These are phyloP conservation scores for Spizellomyces punctatus DNA, from an alignment of 192 early-diverging fungal genomes.

Conservation along the genomic window DNA sequence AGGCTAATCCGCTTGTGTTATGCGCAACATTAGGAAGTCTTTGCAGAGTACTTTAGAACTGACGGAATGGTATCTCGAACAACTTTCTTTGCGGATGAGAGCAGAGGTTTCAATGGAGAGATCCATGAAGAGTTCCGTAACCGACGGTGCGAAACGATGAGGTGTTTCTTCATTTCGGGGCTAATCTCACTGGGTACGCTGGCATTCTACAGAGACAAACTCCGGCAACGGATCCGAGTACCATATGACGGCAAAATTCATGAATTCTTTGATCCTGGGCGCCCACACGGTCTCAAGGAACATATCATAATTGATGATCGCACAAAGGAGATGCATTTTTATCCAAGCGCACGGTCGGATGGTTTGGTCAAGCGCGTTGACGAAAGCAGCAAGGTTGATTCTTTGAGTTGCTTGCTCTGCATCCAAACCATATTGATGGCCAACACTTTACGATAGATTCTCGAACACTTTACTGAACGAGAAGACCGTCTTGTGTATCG, in stretches of 20 bases:
- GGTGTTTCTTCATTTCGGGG: too few species aligned
- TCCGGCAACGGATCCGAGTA: slow-evolving; percentile 47
- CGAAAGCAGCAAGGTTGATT: slow-evolving; percentile 42
- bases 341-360: slow-evolving; percentile 52
- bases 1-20: background rate
- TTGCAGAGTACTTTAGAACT: slow-evolving; percentile 58
- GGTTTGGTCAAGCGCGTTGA: slow-evolving; percentile 56
- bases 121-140: slow-evolving; percentile 54
- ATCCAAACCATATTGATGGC: background rate
- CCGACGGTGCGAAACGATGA: slow-evolving; percentile 40
- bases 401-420: background rate
- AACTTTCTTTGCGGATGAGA: slow-evolving; percentile 53
- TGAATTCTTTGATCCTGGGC: slow-evolving; percentile 58
- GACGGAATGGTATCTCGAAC: slow-evolving; percentile 62
- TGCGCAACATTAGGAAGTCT: slow-evolving; percentile 45
- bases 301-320: slow-evolving; percentile 53
- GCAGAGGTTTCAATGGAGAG: slow-evolving; percentile 46
- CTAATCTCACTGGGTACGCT: too few species aligned
- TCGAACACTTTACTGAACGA: slow-evolving; percentile 54
- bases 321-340: slow-evolving; percentile 62
- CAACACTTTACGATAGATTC: slow-evolving; percentile 28
- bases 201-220: slow-evolving; percentile 45
- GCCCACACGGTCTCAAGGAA: slow-evolving; percentile 56
- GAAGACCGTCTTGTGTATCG: slow-evolving; percentile 57
- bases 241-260: slow-evolving; percentile 44